phyloP scores from a whole-genome alignment of 116 monocot species.

The Dioscorea cayenensis region DNA sequence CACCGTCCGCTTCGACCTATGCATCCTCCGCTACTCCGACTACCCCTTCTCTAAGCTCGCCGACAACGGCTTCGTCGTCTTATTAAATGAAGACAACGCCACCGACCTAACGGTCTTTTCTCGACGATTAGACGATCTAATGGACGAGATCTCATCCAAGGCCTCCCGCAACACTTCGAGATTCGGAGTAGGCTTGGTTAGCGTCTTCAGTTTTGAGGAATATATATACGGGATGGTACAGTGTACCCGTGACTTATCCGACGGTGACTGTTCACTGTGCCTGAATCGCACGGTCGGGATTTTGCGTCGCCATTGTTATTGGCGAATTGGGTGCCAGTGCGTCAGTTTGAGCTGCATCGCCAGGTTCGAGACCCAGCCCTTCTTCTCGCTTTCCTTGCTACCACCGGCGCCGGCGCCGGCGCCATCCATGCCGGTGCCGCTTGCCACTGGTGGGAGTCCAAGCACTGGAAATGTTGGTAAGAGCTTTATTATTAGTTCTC shows the following conservation, averaged over 20 bases:
- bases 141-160: background rate
- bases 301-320: background rate
- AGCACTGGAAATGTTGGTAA: background rate
- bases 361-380: slow-evolving; percentile 16
- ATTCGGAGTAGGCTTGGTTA: no score
- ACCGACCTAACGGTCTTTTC: slow-evolving; percentile 1
- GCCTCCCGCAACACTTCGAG: slow-evolving; percentile 9
- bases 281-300: background rate
- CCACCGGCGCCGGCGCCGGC: background rate
- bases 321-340: slow-evolving; percentile 11
- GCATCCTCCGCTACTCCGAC: slow-evolving; percentile 23
- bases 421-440: background rate
- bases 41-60: background rate
- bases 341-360: slow-evolving; percentile 11
- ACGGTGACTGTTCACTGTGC: slow-evolving; percentile 10
- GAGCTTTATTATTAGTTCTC: background rate
- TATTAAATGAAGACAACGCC: no score
- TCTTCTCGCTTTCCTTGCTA: background rate
- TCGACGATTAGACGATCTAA: background rate
- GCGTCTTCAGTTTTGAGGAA: no score
- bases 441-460: background rate
- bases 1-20: slow-evolving; percentile 3
- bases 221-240: slow-evolving; percentile 22
- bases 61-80: background rate
- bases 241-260: slow-evolving; percentile 24